These are phyloP conservation scores for Skeletonema menzelii DNA, from an alignment of 108 stramenopile species.

Conservation along the genomic window DNA sequence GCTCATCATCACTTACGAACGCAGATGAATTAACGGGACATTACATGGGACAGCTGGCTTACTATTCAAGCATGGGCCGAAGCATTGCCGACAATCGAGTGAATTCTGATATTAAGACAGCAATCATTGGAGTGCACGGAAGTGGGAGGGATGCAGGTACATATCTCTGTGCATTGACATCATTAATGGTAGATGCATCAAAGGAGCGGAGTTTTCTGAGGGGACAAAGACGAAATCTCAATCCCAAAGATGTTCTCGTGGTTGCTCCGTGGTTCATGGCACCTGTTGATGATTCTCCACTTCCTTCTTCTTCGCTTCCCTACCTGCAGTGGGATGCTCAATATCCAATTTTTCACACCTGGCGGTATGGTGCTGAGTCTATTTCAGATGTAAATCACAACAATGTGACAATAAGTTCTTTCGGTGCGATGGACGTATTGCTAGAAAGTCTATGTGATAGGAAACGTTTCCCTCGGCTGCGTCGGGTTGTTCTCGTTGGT, in stretches of 20 bases:
- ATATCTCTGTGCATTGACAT: constrained; percentile 66
- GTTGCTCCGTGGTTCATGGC: constrained; percentile 75
- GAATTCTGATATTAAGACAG: constrained; percentile 14
- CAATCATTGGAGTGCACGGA: constrained; percentile 75
- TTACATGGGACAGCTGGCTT: constrained; percentile 43
- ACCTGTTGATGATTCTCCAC: constrained; percentile 40
- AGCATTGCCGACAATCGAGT: neutral
- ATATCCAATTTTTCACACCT: constrained; percentile 60
- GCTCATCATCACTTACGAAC: neutral
- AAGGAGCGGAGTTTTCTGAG: neutral
- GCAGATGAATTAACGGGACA: neutral
- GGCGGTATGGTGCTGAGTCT: constrained; percentile 83
- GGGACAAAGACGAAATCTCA: neutral
- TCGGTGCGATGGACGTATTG: constrained; percentile 62
- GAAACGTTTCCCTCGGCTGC: constrained; percentile 50
- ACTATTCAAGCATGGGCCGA: constrained; percentile 50
- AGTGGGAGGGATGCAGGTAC: constrained; percentile 67
- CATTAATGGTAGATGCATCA: constrained; percentile 31
- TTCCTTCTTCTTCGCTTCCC: constrained; percentile 19
- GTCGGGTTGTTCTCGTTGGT: constrained; percentile 65
- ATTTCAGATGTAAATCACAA: neutral
- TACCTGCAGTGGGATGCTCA: constrained; percentile 64
- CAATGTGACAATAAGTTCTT: constrained; percentile 70
- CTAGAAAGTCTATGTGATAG: constrained; percentile 50
- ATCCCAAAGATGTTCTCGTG: constrained; percentile 34